These are phyloP conservation scores for Solanum sparsipilum DNA, from an alignment of 257 asterid species.

Conservation along the genomic window DNA sequence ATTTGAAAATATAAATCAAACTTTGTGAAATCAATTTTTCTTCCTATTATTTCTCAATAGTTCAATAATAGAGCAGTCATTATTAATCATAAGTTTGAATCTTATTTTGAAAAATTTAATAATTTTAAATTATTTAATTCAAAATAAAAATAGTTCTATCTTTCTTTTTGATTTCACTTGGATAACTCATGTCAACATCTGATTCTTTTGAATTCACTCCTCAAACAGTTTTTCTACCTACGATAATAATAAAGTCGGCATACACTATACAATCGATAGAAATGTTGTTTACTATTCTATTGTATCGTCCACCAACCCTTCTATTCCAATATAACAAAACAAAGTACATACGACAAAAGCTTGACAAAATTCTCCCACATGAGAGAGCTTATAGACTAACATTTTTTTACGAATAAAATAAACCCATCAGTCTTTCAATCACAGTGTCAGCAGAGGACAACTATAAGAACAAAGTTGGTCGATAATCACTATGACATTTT, in stretches of 20 bases:
- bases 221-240: accelerated
- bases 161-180: not conserved
- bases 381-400: not conserved
- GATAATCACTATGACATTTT: constrained; percentile 12
- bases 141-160: no score
- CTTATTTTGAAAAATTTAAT: no score
- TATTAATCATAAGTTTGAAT: not conserved
- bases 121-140: no score
- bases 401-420: not conserved
- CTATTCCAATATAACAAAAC: not conserved
- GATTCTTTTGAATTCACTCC: accelerated
- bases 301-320: not conserved
- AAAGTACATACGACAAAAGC: not conserved
- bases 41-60: not conserved
- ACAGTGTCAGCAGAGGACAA: not conserved
- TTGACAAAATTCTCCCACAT: not conserved
- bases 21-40: not conserved
- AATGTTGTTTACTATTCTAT: no score
- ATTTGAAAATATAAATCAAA: not conserved
- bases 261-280: no score
- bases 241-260: accelerated
- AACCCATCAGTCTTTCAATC: not conserved
- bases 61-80: not conserved
- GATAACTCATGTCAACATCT: accelerated
- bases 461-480: not conserved